Base-by-base conservation (phyloP, 2,329 filamentous ascomycete genomes). In the Exophiala sp. region DNA sequence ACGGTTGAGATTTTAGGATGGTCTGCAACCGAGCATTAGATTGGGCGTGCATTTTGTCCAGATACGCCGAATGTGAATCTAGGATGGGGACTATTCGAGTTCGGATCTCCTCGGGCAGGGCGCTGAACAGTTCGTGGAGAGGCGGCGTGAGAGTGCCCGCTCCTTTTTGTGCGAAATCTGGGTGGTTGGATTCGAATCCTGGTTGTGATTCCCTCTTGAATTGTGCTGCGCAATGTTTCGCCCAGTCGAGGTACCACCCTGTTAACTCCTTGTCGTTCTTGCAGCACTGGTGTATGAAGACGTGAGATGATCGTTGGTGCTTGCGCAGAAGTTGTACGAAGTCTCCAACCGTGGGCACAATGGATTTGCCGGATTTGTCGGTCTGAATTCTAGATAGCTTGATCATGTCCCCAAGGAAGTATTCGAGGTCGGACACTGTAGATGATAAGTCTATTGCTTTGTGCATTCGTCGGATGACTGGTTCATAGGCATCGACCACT, bases 351-450 rank as follows among this genome's bases (percentile, higher is more conserved):
- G 80, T 83, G 0, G 87, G 82, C 40, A 72, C 56, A 34, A 66
- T 63, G n/a, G 68, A 44, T 14, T 58, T 61, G 8, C 58, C 58
- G 8, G 64, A 63, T 39, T 67, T 69, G 38, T 64, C 53, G 29
- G 56, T 70, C 43, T 68, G 69, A 16, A 69, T 63, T 24, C 76
- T 75, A 8, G 72, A 70, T 2, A 65, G 77, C 57, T 83, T 82
- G 67, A 94, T 82, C 53, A 91, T 79, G 59, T 91, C 88, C 5
- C 81, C 79, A 18, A 91, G 66, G 63, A 94, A 91, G 8, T 72
- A 75, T 65, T 91, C 83, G 1, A 81, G 74, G 34, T 88, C 83
- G 35, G 78, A 78, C 5, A 92, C 69, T 16, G 88, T 87, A 36
- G 83, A 83, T 33, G 82, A 82, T 5, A 92, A 76, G 63, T 91